Conservation (phyloP, 176 grass and related monocot genomes). For the Musa acuminata region DNA sequence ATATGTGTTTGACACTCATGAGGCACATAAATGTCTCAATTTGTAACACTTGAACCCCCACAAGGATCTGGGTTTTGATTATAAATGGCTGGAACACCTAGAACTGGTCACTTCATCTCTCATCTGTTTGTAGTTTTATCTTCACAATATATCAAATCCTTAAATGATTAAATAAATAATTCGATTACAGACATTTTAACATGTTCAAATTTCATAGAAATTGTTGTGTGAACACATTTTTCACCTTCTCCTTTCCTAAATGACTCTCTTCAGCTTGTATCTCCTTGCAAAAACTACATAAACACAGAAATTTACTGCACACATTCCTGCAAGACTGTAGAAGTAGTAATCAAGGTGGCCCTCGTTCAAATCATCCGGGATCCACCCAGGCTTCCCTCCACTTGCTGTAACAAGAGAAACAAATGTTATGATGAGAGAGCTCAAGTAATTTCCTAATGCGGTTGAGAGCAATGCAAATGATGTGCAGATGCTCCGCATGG, state of each 20-base stretch:
- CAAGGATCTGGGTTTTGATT: no score
- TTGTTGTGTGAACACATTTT: not conserved
- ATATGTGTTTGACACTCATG: no score
- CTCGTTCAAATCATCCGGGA: conserved; percentile 11
- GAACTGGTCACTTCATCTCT: no score
- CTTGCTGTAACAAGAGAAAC: conserved; percentile 27
- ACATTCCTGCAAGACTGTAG: conserved; percentile 7
- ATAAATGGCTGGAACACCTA: no score
- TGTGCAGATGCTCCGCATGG: conserved; percentile 77
- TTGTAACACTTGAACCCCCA: no score
- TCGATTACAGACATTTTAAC: not conserved
- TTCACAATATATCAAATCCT: no score
- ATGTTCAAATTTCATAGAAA: not conserved
- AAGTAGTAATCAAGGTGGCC: conserved; percentile 20
- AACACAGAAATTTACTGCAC: conserved; percentile 1
- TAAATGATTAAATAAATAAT: not conserved
- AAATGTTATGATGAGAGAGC: conserved; percentile 48
- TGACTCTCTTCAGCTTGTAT: conserved; percentile 10
- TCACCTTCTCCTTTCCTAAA: not conserved
- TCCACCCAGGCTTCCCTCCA: conserved; percentile 28
- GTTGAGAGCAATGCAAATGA: conserved; percentile 61
- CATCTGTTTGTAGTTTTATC: no score
- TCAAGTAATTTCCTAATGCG: conserved; percentile 56
- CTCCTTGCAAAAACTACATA: not conserved
- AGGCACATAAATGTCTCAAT: no score